Percentiles rank a stretch among this genome's conserved stretches.
Conservation (phyloP, 2,329 filamentous ascomycete species). For the Zasmidium angulare region DNA sequence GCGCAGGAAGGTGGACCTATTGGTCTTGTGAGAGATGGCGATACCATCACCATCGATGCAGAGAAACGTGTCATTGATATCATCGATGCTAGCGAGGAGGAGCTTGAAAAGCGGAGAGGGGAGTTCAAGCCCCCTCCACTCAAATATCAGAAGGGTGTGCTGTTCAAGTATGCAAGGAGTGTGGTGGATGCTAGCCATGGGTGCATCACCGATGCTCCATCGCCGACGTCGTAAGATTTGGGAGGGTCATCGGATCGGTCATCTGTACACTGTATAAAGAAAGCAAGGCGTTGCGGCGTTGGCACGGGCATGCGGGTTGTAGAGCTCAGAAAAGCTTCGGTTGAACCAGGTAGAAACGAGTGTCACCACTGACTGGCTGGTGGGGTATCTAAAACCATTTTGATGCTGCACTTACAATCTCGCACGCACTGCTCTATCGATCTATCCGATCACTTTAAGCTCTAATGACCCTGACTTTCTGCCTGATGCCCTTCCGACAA, state of each 20-base stretch:
- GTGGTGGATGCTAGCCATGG: slow-evolving; percentile 60
- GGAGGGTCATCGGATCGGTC: too few species aligned
- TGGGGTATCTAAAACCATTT: not conserved
- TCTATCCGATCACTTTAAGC: slow-evolving; percentile 12
- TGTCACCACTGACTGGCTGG: not conserved
- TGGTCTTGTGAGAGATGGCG: slow-evolving; percentile 76
- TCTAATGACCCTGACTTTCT: slow-evolving; percentile 40
- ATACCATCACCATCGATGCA: slow-evolving; percentile 78
- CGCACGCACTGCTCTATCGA: not conserved
- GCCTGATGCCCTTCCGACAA: slow-evolving; percentile 47
- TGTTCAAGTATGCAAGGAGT: slow-evolving; percentile 59
- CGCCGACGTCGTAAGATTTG: not conserved
- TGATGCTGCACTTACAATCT: not conserved
- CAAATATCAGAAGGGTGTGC: slow-evolving; percentile 59
- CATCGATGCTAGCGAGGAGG: slow-evolving; percentile 64
- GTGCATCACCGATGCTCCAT: slow-evolving; percentile 54
- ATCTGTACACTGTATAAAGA: too few species aligned
- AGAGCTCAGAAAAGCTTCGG: too few species aligned
- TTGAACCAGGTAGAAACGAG: not conserved
- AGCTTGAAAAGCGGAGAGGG: slow-evolving; percentile 54
- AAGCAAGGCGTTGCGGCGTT: not conserved
- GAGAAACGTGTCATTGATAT: slow-evolving; percentile 65
- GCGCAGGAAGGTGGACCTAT: slow-evolving; percentile 84
- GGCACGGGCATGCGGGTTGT: not conserved
- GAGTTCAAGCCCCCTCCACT: slow-evolving; percentile 54